phyloP scores from a whole-genome alignment of 2,329 filamentous ascomycete species.

The Microsporum ferrugineum region DNA sequence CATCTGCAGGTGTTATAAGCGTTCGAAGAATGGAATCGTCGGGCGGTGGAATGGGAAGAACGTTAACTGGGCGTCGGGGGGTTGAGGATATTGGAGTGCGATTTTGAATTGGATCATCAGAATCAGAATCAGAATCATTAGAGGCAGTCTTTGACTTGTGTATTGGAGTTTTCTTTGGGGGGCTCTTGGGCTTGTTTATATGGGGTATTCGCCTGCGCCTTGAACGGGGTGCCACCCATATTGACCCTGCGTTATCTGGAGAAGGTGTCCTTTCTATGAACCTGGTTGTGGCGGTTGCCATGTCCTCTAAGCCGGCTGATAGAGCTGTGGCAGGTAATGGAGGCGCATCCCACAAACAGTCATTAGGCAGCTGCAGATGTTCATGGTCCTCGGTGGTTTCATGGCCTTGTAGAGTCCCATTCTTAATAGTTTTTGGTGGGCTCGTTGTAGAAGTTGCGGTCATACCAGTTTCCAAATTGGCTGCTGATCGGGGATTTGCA shows the following conservation, averaged over 20 bases:
- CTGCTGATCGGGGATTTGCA: background rate
- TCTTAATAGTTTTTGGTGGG: background rate
- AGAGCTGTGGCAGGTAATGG: background rate
- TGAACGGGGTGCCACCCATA: slow-evolving; percentile 28
- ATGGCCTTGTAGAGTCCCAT: too few relatives aligned
- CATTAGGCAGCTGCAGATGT: slow-evolving; percentile 3
- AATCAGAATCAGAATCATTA: slow-evolving; percentile 23
- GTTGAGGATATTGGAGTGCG: background rate
- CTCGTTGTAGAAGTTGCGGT: background rate
- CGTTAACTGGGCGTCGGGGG: background rate
- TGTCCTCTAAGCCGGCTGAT: background rate
- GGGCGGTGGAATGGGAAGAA: background rate
- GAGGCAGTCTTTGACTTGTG: background rate
- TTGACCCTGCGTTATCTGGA: slow-evolving; percentile 25
- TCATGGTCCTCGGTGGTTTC: background rate
- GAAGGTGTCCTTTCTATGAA: slow-evolving; percentile 18
- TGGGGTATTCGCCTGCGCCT: slow-evolving; percentile 17
- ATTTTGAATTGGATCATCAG: slow-evolving; percentile 34
- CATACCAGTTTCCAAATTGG: background rate
- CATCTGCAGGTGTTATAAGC: too few relatives aligned
- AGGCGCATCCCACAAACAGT: slow-evolving; percentile 24
- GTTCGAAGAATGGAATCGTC: background rate
- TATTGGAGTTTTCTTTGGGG: slow-evolving; percentile 5
- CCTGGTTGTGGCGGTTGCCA: background rate
- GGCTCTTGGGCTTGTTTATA: background rate